Conservation (phyloP, 2,329 filamentous ascomycete genomes). For the Colletotrichum tabaci region DNA sequence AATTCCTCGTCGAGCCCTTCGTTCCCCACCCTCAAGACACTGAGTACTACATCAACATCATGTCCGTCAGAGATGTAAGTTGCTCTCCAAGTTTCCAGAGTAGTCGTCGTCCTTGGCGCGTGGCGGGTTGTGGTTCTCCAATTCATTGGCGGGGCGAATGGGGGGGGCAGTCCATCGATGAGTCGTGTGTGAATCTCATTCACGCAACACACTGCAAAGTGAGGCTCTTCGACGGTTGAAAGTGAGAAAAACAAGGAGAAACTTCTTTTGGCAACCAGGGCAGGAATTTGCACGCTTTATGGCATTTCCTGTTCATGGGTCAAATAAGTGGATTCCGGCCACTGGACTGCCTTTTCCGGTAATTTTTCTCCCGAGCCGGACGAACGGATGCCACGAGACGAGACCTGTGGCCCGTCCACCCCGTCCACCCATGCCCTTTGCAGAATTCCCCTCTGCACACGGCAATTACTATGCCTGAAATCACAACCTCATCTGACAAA, state of each 20-base stretch:
- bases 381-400: constrained; percentile 58
- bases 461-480: constrained; percentile 8
- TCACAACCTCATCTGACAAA: background rate
- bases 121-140: constrained; percentile 25
- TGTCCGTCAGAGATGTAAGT: constrained; percentile 99
- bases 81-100: constrained; percentile 44
- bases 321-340: constrained; percentile 42
- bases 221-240: constrained; percentile 17
- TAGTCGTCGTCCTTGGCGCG: constrained; percentile 18
- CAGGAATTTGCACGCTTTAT: constrained; percentile 40
- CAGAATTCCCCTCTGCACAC: constrained; percentile 22
- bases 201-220: constrained; percentile 28
- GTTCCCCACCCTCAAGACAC: constrained; percentile 95
- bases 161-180: constrained; percentile 35
- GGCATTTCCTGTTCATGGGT: constrained; percentile 39
- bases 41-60: constrained; percentile 99
- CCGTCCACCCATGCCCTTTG: constrained; percentile 34
- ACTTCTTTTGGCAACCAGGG: constrained; percentile 32
- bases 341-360: constrained; percentile 44
- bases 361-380: constrained; percentile 51
- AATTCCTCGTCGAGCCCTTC: constrained; percentile 98
- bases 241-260: constrained; percentile 19
- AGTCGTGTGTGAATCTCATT: constrained; percentile 25
- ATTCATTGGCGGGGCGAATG: constrained; percentile 16
- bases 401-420: constrained; percentile 36